Conservation (phyloP, 805 yeast genomes). For the Nakazawaea molendinolei region DNA sequence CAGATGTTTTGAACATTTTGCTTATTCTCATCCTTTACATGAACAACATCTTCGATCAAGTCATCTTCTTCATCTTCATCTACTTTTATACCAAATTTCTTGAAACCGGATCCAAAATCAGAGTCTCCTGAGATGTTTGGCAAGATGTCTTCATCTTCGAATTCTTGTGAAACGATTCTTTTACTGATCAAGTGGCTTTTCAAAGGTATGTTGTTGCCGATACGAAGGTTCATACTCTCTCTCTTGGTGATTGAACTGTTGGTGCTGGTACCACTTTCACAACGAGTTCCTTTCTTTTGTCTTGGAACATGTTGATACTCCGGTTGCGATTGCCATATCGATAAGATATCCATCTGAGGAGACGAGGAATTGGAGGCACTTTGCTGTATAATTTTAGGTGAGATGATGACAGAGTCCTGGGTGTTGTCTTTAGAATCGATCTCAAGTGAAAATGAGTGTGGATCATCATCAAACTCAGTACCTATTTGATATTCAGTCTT, state of each 20-base stretch:
- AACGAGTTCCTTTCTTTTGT: slow-evolving; percentile 3
- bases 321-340: slow-evolving; percentile 29
- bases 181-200: slow-evolving; percentile 3
- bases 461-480: slow-evolving; percentile 36
- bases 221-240: no score
- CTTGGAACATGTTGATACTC: slow-evolving; percentile 16
- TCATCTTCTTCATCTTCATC: slow-evolving; percentile 17
- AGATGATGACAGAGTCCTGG: neutral
- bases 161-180: slow-evolving; percentile 4
- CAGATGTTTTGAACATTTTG: slow-evolving; percentile 9
- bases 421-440: neutral
- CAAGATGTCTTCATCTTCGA: slow-evolving; percentile 20
- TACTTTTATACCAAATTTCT: slow-evolving; percentile 21
- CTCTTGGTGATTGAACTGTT: no score
- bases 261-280: neutral
- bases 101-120: slow-evolving; percentile 39
- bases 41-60: neutral
- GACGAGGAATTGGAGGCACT: slow-evolving; percentile 19
- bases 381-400: neutral
- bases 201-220: no score
- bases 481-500: slow-evolving; percentile 15
- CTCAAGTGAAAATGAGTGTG: slow-evolving; percentile 26
- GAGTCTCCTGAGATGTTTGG: slow-evolving; percentile 44
- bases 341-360: slow-evolving; percentile 21
- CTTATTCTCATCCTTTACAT: neutral